phyloP scores from a whole-genome alignment of 139 green algal species.

The Tetraselmis chui region DNA sequence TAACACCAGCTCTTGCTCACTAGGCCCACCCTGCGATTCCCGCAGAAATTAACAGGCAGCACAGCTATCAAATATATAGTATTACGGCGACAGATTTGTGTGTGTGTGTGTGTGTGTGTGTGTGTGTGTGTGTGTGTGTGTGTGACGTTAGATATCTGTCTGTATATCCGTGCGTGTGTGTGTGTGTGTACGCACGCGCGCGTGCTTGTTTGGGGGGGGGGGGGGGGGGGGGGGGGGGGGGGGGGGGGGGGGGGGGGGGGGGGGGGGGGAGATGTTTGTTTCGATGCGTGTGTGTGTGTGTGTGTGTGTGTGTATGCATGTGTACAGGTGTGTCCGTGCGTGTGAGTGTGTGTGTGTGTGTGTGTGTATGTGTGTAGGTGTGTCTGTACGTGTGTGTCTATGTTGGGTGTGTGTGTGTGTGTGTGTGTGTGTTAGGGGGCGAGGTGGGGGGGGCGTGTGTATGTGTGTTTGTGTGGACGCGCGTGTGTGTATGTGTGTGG shows the following conservation, averaged over 20 bases:
- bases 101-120: too few relatives aligned
- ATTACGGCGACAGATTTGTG: too few relatives aligned
- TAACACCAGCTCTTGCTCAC: neutral
- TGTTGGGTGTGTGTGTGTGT: too few relatives aligned
- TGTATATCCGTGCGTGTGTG: neutral
- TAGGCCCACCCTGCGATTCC: neutral
- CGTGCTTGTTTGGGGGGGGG: too few relatives aligned
- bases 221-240: too few relatives aligned
- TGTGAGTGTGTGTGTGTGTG: neutral
- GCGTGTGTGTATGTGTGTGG: neutral
- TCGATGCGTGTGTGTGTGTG: neutral
- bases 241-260: too few relatives aligned
- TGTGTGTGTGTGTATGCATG: neutral
- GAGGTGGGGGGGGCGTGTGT: too few relatives aligned
- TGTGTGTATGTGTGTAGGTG: neutral
- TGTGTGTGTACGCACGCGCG: too few relatives aligned
- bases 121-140: too few relatives aligned
- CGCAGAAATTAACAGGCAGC: too few relatives aligned
- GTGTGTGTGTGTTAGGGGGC: neutral
- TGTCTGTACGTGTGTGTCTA: too few relatives aligned
- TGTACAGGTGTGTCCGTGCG: neutral
- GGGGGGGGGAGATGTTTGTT: neutral
- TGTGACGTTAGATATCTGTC: neutral
- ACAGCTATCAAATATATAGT: too few relatives aligned
- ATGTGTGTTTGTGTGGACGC: neutral